Base-by-base conservation (phyloP, 768 basidiomycete species). In the Dictyophora rubrovolvata region DNA sequence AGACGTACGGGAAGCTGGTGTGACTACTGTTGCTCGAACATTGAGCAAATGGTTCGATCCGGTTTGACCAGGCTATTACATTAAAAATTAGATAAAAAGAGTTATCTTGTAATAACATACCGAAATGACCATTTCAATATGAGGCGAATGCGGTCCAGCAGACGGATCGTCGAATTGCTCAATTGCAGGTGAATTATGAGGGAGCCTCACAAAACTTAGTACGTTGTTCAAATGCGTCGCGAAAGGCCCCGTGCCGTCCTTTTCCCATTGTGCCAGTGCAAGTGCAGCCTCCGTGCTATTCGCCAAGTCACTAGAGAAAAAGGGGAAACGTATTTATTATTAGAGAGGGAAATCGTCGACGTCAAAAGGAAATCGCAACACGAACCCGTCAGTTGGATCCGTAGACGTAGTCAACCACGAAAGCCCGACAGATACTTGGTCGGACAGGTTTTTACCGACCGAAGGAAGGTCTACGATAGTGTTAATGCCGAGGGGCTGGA, bases 381-480 rank as follows among this genome's bases (percentile, higher is more conserved):
- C 42, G 2, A 14, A 42, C 18, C 60, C 59, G 48, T 65, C 65
- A 9, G 33, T 20, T 10, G 64, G 62, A 22, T 53, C 51, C 8
- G 42, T 56, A 10, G 61, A 55, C 20, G 34, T 59, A 33, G 52
- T 54, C 62, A 64, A 14, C 68, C 63, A 69, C 68, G 14, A 5
- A 20, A 21, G 46, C 5, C 33, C 52, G 14, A 56, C 14, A 11
- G 28, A 2, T 36, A 48, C 9, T 55, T 63, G 58, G 63, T 73
- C 74, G 64, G 73, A 71, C 16, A 74, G 63, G 57, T 74, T 73
- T 10, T 37, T 63, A n/a, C 74, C 74, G 20, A 75, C 73, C 2
- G 71, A 71, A 1, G 74, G 71, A 18, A 72, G 63, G 58, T 72
- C 37, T 4, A 71, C 64, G 18, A 69, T 23, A n/a, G 63, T 22